Evolutionary conservation across 2,329 filamentous ascomycete genomes (phyloP).

Genomic region (Chrysoporthe puriensis): DNA sequence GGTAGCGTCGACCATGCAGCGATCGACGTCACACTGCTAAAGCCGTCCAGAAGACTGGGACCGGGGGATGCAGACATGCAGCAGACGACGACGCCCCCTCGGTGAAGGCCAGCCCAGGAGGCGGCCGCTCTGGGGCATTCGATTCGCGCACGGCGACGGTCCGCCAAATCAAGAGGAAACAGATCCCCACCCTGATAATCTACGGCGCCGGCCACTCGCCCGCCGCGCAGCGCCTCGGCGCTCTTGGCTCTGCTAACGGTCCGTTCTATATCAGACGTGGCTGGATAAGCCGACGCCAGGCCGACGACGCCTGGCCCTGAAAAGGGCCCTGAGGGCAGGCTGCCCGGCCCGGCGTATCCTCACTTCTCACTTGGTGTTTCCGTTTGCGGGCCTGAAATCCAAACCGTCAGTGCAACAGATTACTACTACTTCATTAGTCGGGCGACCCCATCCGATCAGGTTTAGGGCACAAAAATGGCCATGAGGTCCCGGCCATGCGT

Average conservation of each 20-base stretch:
- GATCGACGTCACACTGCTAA: neutral
- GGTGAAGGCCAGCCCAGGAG: neutral
- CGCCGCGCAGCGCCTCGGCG: neutral
- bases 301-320: neutral
- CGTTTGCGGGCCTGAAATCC: neutral
- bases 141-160: constrained; percentile 1
- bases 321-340: neutral
- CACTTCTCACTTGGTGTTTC: neutral
- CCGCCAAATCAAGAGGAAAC: constrained; percentile 7
- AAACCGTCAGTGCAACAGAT: neutral
- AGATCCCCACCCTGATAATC: neutral
- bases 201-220: neutral
- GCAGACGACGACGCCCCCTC: too few relatives aligned
- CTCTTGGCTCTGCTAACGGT: too few relatives aligned
- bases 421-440: neutral
- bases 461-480: neutral
- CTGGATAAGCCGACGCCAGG: neutral
- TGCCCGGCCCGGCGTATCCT: neutral
- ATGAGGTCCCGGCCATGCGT: neutral
- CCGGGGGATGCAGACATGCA: neutral
- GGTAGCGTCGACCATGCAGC: neutral
- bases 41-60: neutral
- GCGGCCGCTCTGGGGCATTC: neutral
- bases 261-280: neutral
- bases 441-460: neutral